Percentiles rank a stretch among this genome's conserved stretches.
phyloP scores from a whole-genome alignment of 2,329 filamentous ascomycete genomes.

The Pseudocercospora pini-densiflorae region DNA sequence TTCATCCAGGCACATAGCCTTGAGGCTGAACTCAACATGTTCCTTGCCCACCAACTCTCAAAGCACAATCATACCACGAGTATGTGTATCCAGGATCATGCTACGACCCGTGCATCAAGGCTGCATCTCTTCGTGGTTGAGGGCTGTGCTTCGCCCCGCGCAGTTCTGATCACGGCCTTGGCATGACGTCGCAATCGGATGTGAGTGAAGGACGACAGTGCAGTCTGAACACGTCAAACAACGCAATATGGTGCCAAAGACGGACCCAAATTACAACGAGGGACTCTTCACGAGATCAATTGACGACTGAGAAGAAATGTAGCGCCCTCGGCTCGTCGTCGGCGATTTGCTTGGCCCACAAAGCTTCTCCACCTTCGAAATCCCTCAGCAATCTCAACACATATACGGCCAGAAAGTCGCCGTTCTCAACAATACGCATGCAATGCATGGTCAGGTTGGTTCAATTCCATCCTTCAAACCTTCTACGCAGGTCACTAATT shows the following conservation, averaged over 20 bases:
- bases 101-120: neutral
- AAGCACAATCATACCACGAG: too few species aligned
- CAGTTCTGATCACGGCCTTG: neutral
- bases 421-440: conserved; percentile 3
- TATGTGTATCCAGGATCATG: too few species aligned
- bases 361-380: neutral
- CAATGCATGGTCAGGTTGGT: conserved; percentile 2
- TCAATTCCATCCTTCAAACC: neutral
- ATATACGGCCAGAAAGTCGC: neutral
- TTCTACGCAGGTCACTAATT: conserved; percentile 10
- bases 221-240: neutral
- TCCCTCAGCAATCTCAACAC: neutral
- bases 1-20: neutral
- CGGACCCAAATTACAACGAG: neutral
- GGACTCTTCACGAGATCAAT: neutral
- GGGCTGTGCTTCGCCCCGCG: neutral
- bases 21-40: too few species aligned
- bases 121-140: too few species aligned
- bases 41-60: too few species aligned
- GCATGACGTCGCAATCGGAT: neutral
- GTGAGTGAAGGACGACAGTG: neutral
- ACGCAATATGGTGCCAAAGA: neutral
- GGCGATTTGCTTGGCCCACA: neutral
- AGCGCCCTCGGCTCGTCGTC: neutral
- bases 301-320: neutral